Conservation (phyloP, 2,329 filamentous ascomycete species). For the Paecilomyces niveus region DNA sequence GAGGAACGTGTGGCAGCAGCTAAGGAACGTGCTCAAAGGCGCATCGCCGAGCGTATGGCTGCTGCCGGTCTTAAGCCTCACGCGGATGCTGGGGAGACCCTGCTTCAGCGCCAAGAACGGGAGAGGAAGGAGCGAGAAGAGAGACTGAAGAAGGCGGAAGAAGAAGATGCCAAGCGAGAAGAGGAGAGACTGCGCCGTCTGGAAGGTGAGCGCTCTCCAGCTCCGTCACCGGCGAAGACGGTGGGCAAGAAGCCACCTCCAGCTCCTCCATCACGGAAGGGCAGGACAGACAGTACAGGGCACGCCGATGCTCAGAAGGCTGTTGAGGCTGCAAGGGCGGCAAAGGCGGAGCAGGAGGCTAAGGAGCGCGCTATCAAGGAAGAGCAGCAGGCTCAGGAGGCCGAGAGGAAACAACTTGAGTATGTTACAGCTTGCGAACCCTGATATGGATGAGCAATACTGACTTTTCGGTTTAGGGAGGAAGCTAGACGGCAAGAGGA, state of each 20-base stretch:
- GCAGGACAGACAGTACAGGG: slow-evolving; percentile 47
- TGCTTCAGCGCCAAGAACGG: slow-evolving; percentile 78
- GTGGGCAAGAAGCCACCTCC: slow-evolving; percentile 66
- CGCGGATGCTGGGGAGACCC: slow-evolving; percentile 68
- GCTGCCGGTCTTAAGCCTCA: slow-evolving; percentile 85
- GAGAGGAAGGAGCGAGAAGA: slow-evolving; percentile 83
- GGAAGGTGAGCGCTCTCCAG: slow-evolving; percentile 64
- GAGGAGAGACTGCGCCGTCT: slow-evolving; percentile 77
- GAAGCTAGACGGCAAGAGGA: slow-evolving; percentile 69
- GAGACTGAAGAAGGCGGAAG: slow-evolving; percentile 81
- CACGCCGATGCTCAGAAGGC: slow-evolving; percentile 51
- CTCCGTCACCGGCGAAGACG: slow-evolving; percentile 49
- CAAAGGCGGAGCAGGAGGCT: slow-evolving; percentile 41
- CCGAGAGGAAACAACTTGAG: slow-evolving; percentile 71
- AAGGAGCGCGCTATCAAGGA: slow-evolving; percentile 52
- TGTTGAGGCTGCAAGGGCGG: slow-evolving; percentile 55
- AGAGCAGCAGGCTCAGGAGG: slow-evolving; percentile 69
- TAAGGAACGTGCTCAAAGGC: slow-evolving; percentile 91
- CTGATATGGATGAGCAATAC: slow-evolving; percentile 8
- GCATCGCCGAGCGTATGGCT: slow-evolving; percentile 92
- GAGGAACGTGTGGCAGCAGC: slow-evolving; percentile 94
- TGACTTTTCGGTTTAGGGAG: slow-evolving; percentile 47
- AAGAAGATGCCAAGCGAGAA: slow-evolving; percentile 85
- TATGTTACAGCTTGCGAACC: slow-evolving; percentile 47
- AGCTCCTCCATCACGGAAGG: slow-evolving; percentile 65